These are phyloP conservation scores for Coleophoma crateriformis DNA, from an alignment of 2,329 filamentous ascomycete genomes.

Conservation along the genomic window DNA sequence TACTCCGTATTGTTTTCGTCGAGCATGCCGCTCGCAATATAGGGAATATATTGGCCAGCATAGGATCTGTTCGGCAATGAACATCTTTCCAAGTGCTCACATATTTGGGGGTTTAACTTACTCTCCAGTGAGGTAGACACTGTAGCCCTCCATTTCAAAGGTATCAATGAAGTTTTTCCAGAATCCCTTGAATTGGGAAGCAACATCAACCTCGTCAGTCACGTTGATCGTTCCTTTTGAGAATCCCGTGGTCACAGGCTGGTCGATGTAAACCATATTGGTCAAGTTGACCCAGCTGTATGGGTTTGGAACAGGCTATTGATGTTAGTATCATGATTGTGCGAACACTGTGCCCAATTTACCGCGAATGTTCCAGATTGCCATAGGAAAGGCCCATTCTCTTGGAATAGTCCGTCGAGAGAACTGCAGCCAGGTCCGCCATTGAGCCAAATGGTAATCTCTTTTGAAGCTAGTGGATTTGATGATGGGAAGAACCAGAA, in stretches of 20 bases:
- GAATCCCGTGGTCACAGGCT: slow-evolving; percentile 39
- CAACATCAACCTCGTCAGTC: slow-evolving; percentile 44
- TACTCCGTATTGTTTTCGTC: slow-evolving; percentile 43
- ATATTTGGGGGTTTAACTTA: slow-evolving; percentile 10
- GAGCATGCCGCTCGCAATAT: slow-evolving; percentile 47
- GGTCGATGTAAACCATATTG: slow-evolving; percentile 23
- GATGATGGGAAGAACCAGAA: slow-evolving; percentile 50
- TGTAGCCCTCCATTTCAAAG: slow-evolving; percentile 47
- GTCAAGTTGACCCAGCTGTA: slow-evolving; percentile 22
- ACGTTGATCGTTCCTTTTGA: slow-evolving; percentile 46
- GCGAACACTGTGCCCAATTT: neutral
- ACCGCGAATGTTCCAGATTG: slow-evolving; percentile 18
- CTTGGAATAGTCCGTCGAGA: slow-evolving; percentile 80
- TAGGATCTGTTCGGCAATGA: slow-evolving; percentile 28
- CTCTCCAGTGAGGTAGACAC: slow-evolving; percentile 61
- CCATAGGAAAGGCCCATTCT: slow-evolving; percentile 23
- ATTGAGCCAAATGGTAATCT: slow-evolving; percentile 74
- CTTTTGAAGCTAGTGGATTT: slow-evolving; percentile 39
- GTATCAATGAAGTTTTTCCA: slow-evolving; percentile 58
- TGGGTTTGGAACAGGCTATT: slow-evolving; percentile 16
- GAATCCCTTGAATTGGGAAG: slow-evolving; percentile 53
- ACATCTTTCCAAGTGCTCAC: too few species aligned
- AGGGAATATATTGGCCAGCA: slow-evolving; percentile 39
- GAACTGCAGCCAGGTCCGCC: slow-evolving; percentile 95
- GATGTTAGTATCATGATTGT: neutral